Evolutionary conservation across 495 filamentous ascomycete species (phyloP), one percentile per base, ranked within the genome.

Genomic region (Penicillium argentinense): DNA sequence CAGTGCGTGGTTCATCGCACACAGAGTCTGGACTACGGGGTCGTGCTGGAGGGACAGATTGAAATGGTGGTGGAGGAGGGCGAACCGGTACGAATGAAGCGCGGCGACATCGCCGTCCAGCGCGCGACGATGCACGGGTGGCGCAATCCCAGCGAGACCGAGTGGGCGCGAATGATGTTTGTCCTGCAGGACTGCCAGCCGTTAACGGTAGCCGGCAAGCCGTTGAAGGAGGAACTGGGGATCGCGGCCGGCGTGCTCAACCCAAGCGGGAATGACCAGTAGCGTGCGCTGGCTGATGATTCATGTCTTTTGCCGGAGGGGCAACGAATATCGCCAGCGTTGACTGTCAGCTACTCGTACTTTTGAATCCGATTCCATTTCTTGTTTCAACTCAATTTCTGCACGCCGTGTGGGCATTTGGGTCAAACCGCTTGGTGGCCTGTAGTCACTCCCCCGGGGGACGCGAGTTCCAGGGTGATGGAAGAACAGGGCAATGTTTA

Each of bases 21-120:
- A 3, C 74, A 82, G 56, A 82, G 76, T 12, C 63, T 93, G 3
- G 88, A 92, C 51, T 91, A 87, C 40, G 87, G 86, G 3, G 74
- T 90, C 45, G 79, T 93, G 19, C 46, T 93, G n/a, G 86, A 91
- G 57, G 88, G 88, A 0, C 60, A 78, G 54, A 29, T 92, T 38
- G 87, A 91, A 59, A 87, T 91, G 67, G 82, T 86, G 77, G 78
- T 72, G 34, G 85, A 90, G 62, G 77, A 80, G 0, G 75, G 72
- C n/a, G 69, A 75, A 3, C 80, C 79, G 46, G 81, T 82, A 37
- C 54, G 82, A 53, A 42, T 89, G 67, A 77, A 84, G 53, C 84
- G 85, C 32, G 80, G 83, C 17, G 86, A 91, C 60, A 80, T 86
- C 13, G 85, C 87, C 45, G 66, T 87, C 54, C 78, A 89, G 34